A percentile compares a stretch with the other conserved stretches of the same genome.
phyloP scores from a whole-genome alignment of 164 flowering plant species.

The Stephania yunnanensis region DNA sequence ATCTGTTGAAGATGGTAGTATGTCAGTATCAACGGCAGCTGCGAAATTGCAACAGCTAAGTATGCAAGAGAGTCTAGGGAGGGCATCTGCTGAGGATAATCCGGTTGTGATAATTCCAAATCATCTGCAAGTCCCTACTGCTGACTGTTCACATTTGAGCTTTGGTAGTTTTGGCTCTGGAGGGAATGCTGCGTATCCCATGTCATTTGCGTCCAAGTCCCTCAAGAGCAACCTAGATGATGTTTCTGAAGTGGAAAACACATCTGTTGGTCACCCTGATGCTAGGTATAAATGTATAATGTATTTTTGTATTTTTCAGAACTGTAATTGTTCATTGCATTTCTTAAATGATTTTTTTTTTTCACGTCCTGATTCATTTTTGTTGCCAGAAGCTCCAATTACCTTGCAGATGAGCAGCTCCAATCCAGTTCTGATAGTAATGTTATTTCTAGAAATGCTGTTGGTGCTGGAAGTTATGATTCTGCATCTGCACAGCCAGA shows the following conservation, averaged over 20 bases:
- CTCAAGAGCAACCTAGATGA: slow-evolving; percentile 49
- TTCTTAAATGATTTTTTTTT: background rate
- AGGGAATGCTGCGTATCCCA: slow-evolving; percentile 42
- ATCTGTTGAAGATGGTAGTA: slow-evolving; percentile 51
- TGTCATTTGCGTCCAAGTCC: slow-evolving; percentile 40
- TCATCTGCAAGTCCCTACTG: slow-evolving; percentile 80
- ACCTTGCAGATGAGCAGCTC: slow-evolving; percentile 65
- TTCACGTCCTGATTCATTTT: background rate
- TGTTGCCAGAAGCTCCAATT: slow-evolving; percentile 63
- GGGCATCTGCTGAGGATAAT: slow-evolving; percentile 42
- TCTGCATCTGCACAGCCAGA: slow-evolving; percentile 61
- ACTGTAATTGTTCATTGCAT: background rate
- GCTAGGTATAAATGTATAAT: slow-evolving; percentile 43
- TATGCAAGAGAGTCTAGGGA: slow-evolving; percentile 43
- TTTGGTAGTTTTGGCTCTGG: slow-evolving; percentile 95
- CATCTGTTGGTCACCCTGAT: slow-evolving; percentile 43
- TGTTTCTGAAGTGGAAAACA: slow-evolving; percentile 36
- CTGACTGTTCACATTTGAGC: slow-evolving; percentile 80
- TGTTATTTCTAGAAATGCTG: slow-evolving; percentile 36
- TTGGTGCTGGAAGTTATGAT: slow-evolving; percentile 41
- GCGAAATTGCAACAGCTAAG: slow-evolving; percentile 57
- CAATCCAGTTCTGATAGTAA: slow-evolving; percentile 45
- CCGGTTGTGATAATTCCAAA: slow-evolving; percentile 82
- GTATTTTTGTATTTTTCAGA: background rate
- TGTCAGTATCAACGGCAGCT: slow-evolving; percentile 48